Evolutionary conservation across 169 alveolate species (phyloP), one percentile per base, ranked within the genome.

Genomic region (Eimeria falciformis): DNA sequence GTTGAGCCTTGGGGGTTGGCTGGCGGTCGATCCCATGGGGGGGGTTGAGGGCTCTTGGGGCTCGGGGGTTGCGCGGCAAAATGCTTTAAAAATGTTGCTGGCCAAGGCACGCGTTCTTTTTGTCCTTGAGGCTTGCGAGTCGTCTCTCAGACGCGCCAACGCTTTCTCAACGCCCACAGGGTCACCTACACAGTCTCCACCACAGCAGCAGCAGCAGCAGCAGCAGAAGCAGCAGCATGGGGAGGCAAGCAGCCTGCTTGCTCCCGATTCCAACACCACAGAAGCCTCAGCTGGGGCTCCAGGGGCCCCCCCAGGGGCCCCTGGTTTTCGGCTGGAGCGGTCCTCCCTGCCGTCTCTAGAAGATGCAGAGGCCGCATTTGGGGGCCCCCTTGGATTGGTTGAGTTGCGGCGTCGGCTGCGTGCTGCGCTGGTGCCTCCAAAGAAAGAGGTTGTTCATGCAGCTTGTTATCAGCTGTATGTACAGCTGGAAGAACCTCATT

Each of bases 401-500:
- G 73, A 62, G 33, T 14, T 9, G 40, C 29, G 25, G 27, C 90
- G 78, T 21, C 43, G 25, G 27, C 43, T 56, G 62, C 55, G 4
- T 11, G n/a, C 25, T 33, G 50, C 58, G 3, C 56, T 82, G 45
- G 40, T 5, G 65, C 17, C 37, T 2, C 29, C 78, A n/a, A 5
- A 66, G n/a, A 18, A 5, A 9, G 75, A 43, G 27, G 14, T 43
- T 21, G 14, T 82, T 7, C 65, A 46, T 27, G 37, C 29, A n/a
- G 78, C 78, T 23, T 9, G 69, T 5, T 9, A 3, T 1, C 62
- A 27, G 47, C 7, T 53, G 9, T 40, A 33, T 7, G 78, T 11
- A 6, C 90, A 82, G 78, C 90, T 82, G 77, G 62, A 18, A 29
- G 78, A 56, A 21, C 78, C 78, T 14, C 40, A 82, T 3, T 50